Base-by-base conservation (phyloP, 768 basidiomycete species). In the Leccinum ochraceum region DNA sequence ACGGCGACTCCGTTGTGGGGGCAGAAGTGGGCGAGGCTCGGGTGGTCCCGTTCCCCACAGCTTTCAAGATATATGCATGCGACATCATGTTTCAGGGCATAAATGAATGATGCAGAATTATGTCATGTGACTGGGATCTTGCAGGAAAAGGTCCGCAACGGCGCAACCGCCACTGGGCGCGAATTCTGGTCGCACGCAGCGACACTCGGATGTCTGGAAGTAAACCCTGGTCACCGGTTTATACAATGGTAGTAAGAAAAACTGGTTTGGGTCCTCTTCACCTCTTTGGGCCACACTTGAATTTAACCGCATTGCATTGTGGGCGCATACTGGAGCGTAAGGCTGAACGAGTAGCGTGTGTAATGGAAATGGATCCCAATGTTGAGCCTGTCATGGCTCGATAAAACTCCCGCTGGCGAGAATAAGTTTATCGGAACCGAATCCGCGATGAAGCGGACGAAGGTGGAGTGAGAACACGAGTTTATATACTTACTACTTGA, bases 1-100 rank as follows among this genome's bases (percentile, higher is more conserved):
- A n/a, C 39, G 7, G 16, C 13, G 32, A n/a, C 53, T 32, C n/a
- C 10, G 60, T 51, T 39, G 14, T 60, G 37, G 10, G 56, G 59
- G 48, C 17, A 48, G 54, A 60, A 20, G 58, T 32, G 49, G 51
- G 42, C n/a, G 39, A 57, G 36, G 37, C 34, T 37, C 9, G 44
- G 52, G 64, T 14, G 22, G 58, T 58, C 52, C 26, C 56, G 54
- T 59, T 54, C 51, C 42, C 53, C 11, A 28, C 24, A 55, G 13
- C 37, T 9, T 5, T 51, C 49, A 57, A 57, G 64, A 60, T 63
- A 69, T 63, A 63, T 58, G 56, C 57, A 60, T 63, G 62, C 60
- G 54, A 55, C 49, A 48, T 20, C 44, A 10, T 11, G 44, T 46
- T 46, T 46, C 52, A 36, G 51, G 60, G 62, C 53, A 46, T n/a